Percentiles rank a stretch among this genome's conserved stretches.
These are phyloP conservation scores for Thelephora terrestris DNA, from an alignment of 1,284 basidiomycete genomes.

Conservation along the genomic window DNA sequence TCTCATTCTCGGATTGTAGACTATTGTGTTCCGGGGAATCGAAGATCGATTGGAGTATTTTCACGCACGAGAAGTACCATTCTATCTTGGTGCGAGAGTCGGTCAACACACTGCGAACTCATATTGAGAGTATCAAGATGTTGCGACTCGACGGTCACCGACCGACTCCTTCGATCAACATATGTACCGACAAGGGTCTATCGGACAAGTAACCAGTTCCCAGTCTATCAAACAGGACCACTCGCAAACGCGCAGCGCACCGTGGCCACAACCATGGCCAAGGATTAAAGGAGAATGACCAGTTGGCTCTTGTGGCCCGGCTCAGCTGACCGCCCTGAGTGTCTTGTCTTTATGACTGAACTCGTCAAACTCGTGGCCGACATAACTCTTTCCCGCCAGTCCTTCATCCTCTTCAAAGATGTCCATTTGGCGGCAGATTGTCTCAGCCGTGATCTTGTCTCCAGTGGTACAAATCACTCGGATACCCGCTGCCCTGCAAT, in stretches of 20 bases:
- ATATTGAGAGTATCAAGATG: too few relatives aligned
- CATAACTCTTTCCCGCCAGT: conserved; percentile 86
- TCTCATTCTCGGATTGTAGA: too few relatives aligned
- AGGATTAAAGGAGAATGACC: conserved; percentile 89
- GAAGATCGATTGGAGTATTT: too few relatives aligned
- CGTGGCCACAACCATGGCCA: conserved; percentile 97
- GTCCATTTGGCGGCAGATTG: conserved; percentile 93
- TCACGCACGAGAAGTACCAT: too few relatives aligned
- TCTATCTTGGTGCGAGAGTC: too few relatives aligned
- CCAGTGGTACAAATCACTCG: conserved; percentile 97
- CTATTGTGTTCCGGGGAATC: too few relatives aligned
- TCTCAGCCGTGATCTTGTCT: conserved; percentile 96
- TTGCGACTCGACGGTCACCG: too few relatives aligned
- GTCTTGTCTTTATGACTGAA: conserved; percentile 73
- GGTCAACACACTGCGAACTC: too few relatives aligned
- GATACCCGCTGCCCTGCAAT: conserved; percentile 90
- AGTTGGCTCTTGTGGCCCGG: conserved; percentile 93
- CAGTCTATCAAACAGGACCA: conserved; percentile 43
- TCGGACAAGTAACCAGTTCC: conserved; percentile 91
- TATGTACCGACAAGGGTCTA: conserved; percentile 92
- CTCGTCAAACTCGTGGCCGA: conserved; percentile 85
- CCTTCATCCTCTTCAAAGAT: conserved; percentile 82
- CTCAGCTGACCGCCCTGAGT: conserved; percentile 86
- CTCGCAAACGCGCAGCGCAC: conserved; percentile 29
- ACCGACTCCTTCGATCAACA: too few relatives aligned